Evolutionary conservation across 805 yeast genomes (phyloP), one percentile per base, ranked within the genome.

Genomic region (Starmerella bacillaris): DNA sequence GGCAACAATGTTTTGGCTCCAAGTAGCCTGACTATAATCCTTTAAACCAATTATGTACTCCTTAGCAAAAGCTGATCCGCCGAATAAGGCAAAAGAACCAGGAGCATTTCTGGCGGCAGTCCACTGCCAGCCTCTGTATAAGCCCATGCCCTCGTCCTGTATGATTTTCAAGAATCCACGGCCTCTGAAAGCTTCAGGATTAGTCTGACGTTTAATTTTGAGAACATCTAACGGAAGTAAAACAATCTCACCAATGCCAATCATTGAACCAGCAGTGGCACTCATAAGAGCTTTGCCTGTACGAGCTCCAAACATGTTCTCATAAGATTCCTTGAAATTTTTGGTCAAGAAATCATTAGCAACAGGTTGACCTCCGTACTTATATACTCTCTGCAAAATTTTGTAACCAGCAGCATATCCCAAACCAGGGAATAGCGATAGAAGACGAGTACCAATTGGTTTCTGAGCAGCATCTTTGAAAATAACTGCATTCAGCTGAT

Each of bases 41-140:
- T 65, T 54, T 51, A 89, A 67, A 12, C 84, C 84, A 49, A 82
- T 72, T 40, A 89, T 70, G 63, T 80, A 89, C 62, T 89, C 99
- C 63, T 89, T 89, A 42, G 98, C 96, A 56, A 89, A 89, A 12
- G 99, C 94, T 54, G 86, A 83, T 61, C 96, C 99, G 48, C 99
- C 99, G 49, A 89, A 89, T 38, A 89, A 65, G 14, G 96, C 94
- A 54, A 89, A 89, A 2, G 94, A 82, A 40, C 99, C 99, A 26
- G 99, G 99, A 2, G 96, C 95, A 57, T 89, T 89, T 70, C 99
- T 77, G 30, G 99, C 99, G 48, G 92, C 92, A 40, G 99, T 89
- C 99, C 99, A 89, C 39, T 95, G 96, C 93, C 95, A 84, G 46
- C 99, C 99, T 56, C 94, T 70, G 64, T 89, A 89, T 48, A 89